Conservation (phyloP, 1,139 yeast species). For the Suzukiozyma palmioleophila region DNA sequence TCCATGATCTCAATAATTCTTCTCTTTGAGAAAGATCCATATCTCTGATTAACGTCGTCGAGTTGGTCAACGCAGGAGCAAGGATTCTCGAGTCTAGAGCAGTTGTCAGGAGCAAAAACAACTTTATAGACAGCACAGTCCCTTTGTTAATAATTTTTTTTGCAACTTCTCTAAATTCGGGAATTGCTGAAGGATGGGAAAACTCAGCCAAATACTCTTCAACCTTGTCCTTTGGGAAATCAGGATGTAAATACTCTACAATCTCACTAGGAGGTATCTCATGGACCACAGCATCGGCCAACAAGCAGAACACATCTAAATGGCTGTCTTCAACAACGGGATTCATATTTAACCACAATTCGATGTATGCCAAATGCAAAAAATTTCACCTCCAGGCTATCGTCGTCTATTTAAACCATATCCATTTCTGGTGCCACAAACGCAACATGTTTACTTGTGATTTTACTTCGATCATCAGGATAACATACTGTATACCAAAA, state of each 20-base stretch:
- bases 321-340: conserved; percentile 21
- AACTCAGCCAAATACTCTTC: conserved; percentile 28
- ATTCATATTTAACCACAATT: too few species aligned
- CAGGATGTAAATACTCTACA: conserved; percentile 21
- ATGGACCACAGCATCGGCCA: conserved; percentile 36
- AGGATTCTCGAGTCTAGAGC: conserved; percentile 28
- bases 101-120: conserved; percentile 22
- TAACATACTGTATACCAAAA: too few species aligned
- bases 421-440: too few species aligned
- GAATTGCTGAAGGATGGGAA: conserved; percentile 28
- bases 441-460: too few species aligned
- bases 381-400: too few species aligned
- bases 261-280: conserved; percentile 28
- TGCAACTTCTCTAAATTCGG: conserved; percentile 21
- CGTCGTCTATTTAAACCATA: too few species aligned
- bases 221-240: conserved; percentile 25
- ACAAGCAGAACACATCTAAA: conserved; percentile 20
- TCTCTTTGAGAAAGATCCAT: conserved; percentile 32
- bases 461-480: too few species aligned
- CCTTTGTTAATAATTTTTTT: conserved; percentile 14
- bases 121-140: conserved; percentile 15
- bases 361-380: too few species aligned
- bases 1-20: conserved; percentile 30
- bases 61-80: conserved; percentile 34
- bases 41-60: conserved; percentile 31